These are phyloP conservation scores for Ogataea methylovora DNA, from an alignment of 805 yeast genomes.

Conservation along the genomic window DNA sequence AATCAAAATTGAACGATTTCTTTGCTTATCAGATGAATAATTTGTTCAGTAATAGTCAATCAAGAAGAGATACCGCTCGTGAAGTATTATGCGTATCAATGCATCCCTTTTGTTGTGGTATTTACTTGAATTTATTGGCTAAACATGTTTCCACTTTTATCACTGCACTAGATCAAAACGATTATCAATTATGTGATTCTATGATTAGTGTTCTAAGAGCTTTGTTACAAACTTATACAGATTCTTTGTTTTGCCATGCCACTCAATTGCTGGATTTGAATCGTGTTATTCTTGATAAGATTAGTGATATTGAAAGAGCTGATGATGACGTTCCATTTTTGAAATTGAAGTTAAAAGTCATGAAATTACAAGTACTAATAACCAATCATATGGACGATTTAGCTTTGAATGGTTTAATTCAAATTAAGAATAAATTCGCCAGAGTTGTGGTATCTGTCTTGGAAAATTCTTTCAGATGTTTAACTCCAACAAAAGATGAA, in stretches of 20 bases:
- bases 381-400: slow-evolving; percentile 18
- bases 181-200: slow-evolving; percentile 21
- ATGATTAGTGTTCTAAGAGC: slow-evolving; percentile 21
- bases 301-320: slow-evolving; percentile 8
- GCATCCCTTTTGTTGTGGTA: slow-evolving; percentile 38
- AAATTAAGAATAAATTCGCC: slow-evolving; percentile 24
- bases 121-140: slow-evolving; percentile 13
- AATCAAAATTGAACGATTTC: slow-evolving; percentile 17
- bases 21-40: slow-evolving; percentile 15
- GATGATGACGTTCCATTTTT: slow-evolving; percentile 16
- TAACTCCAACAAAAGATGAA: background rate
- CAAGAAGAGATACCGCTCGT: slow-evolving; percentile 58
- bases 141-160: slow-evolving; percentile 17
- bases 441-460: slow-evolving; percentile 25
- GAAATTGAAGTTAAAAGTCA: slow-evolving; percentile 22
- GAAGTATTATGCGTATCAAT: slow-evolving; percentile 48
- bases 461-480: slow-evolving; percentile 22
- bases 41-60: slow-evolving; percentile 17
- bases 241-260: slow-evolving; percentile 19
- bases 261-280: slow-evolving; percentile 20
- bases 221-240: slow-evolving; percentile 17
- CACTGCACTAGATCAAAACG: slow-evolving; percentile 11
- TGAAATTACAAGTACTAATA: slow-evolving; percentile 22
- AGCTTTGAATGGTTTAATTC: slow-evolving; percentile 21
- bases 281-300: slow-evolving; percentile 11